A percentile compares a stretch with the other conserved stretches of the same genome.
phyloP scores from a whole-genome alignment of 2,329 filamentous ascomycete species.

The Neonectria hederae region DNA sequence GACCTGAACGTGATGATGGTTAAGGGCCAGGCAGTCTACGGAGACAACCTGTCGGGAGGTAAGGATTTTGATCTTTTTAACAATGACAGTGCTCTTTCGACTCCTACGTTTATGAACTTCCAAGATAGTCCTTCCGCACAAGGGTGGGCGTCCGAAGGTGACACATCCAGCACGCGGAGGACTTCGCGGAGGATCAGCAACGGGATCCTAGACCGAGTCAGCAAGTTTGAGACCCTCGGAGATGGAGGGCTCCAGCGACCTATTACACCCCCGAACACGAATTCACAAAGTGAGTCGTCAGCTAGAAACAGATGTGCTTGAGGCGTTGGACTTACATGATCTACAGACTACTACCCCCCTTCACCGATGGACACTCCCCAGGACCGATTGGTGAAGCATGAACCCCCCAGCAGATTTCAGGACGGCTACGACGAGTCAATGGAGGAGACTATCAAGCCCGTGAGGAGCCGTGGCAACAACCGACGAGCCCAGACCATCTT shows the following conservation, averaged over 20 bases:
- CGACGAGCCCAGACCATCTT: constrained; percentile 62
- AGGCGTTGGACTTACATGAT: constrained; percentile 17
- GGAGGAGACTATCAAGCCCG: constrained; percentile 72
- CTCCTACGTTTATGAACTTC: constrained; percentile 61
- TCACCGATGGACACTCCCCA: constrained; percentile 74
- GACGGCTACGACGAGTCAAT: constrained; percentile 72
- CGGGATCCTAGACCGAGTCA: constrained; percentile 67
- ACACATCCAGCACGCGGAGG: constrained; percentile 54
- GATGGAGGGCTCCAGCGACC: constrained; percentile 60
- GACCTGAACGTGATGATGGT: constrained; percentile 57
- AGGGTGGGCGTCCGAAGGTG: constrained; percentile 63
- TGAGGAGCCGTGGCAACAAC: constrained; percentile 51
- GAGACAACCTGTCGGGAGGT: constrained; percentile 52
- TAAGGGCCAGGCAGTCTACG: constrained; percentile 57
- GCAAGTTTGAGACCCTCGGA: constrained; percentile 66
- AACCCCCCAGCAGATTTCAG: constrained; percentile 61
- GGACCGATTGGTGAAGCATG: constrained; percentile 55
- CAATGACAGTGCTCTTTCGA: constrained; percentile 57
- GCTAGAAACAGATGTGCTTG: background rate
- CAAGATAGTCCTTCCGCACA: constrained; percentile 57
- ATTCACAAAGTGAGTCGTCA: constrained; percentile 62
- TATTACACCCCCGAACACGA: constrained; percentile 70
- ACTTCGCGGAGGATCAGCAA: constrained; percentile 64
- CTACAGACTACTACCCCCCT: constrained; percentile 69
- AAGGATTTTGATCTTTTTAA: constrained; percentile 63